Conservation (phyloP, 2,329 filamentous ascomycete species). For the Curvularia eragrostidis region DNA sequence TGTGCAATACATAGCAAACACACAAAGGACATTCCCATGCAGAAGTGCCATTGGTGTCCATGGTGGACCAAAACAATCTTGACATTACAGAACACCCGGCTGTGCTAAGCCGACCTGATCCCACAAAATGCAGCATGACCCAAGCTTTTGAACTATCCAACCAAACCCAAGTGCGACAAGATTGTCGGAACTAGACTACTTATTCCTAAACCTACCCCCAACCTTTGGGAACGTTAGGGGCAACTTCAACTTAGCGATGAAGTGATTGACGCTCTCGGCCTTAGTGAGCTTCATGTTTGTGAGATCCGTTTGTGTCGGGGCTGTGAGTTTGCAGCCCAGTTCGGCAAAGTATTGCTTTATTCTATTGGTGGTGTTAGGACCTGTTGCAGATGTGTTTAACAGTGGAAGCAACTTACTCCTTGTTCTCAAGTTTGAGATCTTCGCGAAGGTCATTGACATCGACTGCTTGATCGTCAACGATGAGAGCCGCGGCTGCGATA, state of each 20-base stretch:
- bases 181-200: not conserved
- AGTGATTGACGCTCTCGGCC: slow-evolving; percentile 65
- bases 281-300: slow-evolving; percentile 65
- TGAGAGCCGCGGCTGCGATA: slow-evolving; percentile 72
- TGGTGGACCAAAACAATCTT: not conserved
- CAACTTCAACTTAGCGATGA: slow-evolving; percentile 73
- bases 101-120: not conserved
- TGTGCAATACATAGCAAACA: not conserved
- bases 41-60: not conserved
- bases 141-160: not conserved
- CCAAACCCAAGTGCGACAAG: not conserved
- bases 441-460: slow-evolving; percentile 73
- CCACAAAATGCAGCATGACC: not conserved
- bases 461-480: slow-evolving; percentile 75
- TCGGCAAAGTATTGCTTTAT: slow-evolving; percentile 76
- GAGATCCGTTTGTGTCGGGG: slow-evolving; percentile 56
- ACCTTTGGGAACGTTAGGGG: slow-evolving; percentile 83
- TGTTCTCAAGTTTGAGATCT: slow-evolving; percentile 75
- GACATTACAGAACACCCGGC: not conserved
- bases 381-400: too few relatives aligned
- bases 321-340: slow-evolving; percentile 70
- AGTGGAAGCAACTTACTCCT: slow-evolving; percentile 54
- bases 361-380: slow-evolving; percentile 33
- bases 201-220: slow-evolving; percentile 18
- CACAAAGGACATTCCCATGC: not conserved